Evolutionary conservation across 2,329 filamentous ascomycete species (phyloP), one percentile per base, ranked within the genome.

Genomic region (Colletotrichum viniferum): DNA sequence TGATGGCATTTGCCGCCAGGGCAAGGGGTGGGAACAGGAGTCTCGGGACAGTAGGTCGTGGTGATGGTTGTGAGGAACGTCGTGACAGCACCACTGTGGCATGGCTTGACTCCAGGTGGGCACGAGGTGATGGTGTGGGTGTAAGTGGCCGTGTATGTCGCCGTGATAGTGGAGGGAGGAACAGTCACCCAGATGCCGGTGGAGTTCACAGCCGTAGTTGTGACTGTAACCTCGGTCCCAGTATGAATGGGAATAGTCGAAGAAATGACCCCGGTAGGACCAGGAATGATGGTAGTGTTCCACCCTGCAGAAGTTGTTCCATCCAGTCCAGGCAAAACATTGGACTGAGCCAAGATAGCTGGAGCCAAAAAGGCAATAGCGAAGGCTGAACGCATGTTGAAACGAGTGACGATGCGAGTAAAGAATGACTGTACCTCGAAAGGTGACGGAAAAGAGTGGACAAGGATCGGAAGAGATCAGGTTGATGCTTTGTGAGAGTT

Each of bases 21-120:
- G 70, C 34, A 63, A 21, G 62, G 36, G 7, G 16, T 55, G 14
- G 48, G 30, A 16, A 36, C 34, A 13, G 56, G 71, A 3, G 58
- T 48, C 32, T 73, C 62, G 34, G 68, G 60, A 48, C 64, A 68
- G 64, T 60, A 76, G 38, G 76, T 76, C 5, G 73, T 65, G 7
- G 75, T 77, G 26, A 74, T 38, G 24, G 68, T 77, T 18, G 32
- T 67, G 2, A 70, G 55, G 18, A 43, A 26, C 3, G 62, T 76
- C 8, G 55, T 65, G 24, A 67, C 36, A 7, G 69, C 60, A 10
- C 67, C 79, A 18, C 60, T 28, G 14, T 10, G 9, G n/a, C 71
- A 73, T 9, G 66, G 30, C 24, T 36, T 16, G 26, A 63, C 65
- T 10, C 24, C 71, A 5, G 32, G 36, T 7, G 64, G 56, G 56